Evolutionary conservation across 169 alveolate species (phyloP), one percentile per base, ranked within the genome.

Genomic region (Perkinsus chesapeaki): DNA sequence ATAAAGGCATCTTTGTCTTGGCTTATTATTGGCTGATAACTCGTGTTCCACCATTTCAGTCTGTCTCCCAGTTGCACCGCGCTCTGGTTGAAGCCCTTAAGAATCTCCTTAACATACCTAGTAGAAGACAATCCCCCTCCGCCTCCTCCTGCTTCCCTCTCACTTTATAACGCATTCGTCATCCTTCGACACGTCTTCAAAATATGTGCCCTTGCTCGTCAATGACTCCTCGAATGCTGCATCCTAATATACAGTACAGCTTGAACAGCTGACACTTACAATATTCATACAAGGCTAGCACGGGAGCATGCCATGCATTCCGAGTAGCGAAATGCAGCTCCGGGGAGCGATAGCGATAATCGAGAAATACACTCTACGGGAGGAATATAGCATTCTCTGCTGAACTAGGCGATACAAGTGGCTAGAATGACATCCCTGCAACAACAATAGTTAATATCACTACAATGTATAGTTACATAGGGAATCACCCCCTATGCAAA

Each of bases 1-100:
- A 94, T 93, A 91, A 94, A 91, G 27, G 95, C 93, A 90, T 95
- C 96, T 91, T 94, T 94, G 82, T 91, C 92, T 39, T 93, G 93
- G 31, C 94, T 93, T 31, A 95, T 94, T 39, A 95, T 93, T 91
- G 96, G 95, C 91, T 94, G 95, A 93, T 95, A 95, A 92, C 93
- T 93, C 95, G 94, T 94, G 92, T 73, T 60, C 96, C 96, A 95
- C 93, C 94, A 95, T 91, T 94, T 95, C 73, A 95, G 91, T 38
- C 95, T 93, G 92, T 95, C 97, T 47, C 92, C 93, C 31, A 95
- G 93, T 43, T 94, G 93, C 93, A 92, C 91, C 93, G 94, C 91
- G 73, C 95, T 93, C 90, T 93, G 91, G 95, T 93, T 90, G 93
- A 92, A 91, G 91, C 95, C 95, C 23, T 93, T 92, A 27, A 93